Base-by-base conservation (phyloP, 345 rosid species). In the Angophora floribunda region DNA sequence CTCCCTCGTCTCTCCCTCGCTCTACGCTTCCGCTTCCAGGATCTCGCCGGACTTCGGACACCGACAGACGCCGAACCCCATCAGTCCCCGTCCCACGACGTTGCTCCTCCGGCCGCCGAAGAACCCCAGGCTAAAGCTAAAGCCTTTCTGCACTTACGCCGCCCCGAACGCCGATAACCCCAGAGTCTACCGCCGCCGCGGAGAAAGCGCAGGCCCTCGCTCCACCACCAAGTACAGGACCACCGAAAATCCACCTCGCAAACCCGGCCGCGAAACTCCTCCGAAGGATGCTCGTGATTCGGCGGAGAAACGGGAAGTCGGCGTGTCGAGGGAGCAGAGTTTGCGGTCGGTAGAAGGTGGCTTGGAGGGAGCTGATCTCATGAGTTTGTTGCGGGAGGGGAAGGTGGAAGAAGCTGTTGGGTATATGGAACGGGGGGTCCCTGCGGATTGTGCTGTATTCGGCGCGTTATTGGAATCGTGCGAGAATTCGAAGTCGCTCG, bases 371-470 rank as follows among this genome's bases (percentile, higher is more conserved):
- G 86, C 85, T 78, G 92, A 95, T 89, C 90, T 95, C 87, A 63
- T 89, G 87, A 87, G 89, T 36, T 85, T 94, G 89, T 89, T 94
- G 91, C 26, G 86, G 51, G 94, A 95, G 75, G 96, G 96, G 2
- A 94, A 91, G 89, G 82, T 93, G 41, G 90, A 91, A 67, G 95
- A 92, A 85, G 95, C 89, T 26, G 67, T 91, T 67, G 93, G 87
- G 86, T 88, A 1, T 85, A 79, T 94, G 86, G 87, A 87, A 84
- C 89, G 36, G 7, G 94, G 94, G 17, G 90, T 67, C 41, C 55
- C 41, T 41, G 94, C 92, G 45, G 93, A 90, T 87, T 88, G 84
- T 87, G 91, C 85, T 51, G 93, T 87, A 86, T 92, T 94, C 30
- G 49, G n/a, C 41, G 89, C 88, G 87, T 26, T 95, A 53, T 49